Conservation (phyloP, 2,329 filamentous ascomycete genomes). For the Salinomyces thailandicus region DNA sequence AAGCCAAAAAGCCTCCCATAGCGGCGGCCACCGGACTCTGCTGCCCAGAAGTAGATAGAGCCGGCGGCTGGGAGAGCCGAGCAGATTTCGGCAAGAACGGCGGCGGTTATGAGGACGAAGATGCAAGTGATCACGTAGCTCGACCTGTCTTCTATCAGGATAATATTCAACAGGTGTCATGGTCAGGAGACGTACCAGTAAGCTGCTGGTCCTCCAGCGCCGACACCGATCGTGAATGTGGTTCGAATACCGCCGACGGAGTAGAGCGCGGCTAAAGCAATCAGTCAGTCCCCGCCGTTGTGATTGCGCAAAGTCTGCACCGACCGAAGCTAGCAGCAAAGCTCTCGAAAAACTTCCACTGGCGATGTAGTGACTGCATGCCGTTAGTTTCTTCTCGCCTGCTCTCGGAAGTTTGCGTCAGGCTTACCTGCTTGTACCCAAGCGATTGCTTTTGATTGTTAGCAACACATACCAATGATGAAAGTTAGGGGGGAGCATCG, state of each 20-base stretch:
- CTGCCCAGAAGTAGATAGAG: constrained; percentile 53
- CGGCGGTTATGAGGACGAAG: constrained; percentile 51
- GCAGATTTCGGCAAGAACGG: constrained; percentile 51
- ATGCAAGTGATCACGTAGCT: constrained; percentile 50
- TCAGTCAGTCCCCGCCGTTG: constrained; percentile 6
- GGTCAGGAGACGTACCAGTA: constrained; percentile 40
- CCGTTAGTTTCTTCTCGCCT: constrained; percentile 10
- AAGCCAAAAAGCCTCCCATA: constrained; percentile 49
- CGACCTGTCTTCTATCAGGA: no score
- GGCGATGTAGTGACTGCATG: constrained; percentile 44
- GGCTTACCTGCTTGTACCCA: constrained; percentile 46
- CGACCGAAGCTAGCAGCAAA: constrained; percentile 50
- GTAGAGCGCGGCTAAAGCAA: constrained; percentile 44
- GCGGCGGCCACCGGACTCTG: constrained; percentile 45
- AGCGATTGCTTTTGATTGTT: constrained; percentile 33
- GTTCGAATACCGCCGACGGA: constrained; percentile 49
- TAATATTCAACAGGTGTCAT: neutral
- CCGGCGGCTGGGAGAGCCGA: constrained; percentile 49
- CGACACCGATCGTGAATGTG: constrained; percentile 53
- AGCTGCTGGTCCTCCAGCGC: constrained; percentile 49
- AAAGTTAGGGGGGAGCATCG: constrained; percentile 17
- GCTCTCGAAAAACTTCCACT: constrained; percentile 48
- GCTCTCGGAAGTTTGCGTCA: no score
- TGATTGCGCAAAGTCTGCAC: constrained; percentile 6
- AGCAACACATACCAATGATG: constrained; percentile 8